Conservation (phyloP, 2,329 filamentous ascomycete genomes). For the Sclerotinia nivalis region DNA sequence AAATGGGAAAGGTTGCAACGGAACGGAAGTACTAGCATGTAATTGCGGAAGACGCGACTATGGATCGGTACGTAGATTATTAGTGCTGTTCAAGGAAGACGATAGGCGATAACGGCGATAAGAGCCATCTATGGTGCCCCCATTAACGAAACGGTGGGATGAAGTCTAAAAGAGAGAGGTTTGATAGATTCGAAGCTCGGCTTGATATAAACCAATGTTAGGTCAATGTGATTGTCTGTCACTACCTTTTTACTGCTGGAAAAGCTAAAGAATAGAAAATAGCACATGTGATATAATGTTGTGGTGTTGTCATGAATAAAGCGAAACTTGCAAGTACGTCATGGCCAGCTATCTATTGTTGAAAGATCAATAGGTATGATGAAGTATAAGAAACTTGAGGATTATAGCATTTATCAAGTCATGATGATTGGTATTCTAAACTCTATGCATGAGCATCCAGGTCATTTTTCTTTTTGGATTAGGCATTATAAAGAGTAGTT, state of each 20-base stretch:
- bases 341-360: too few species aligned
- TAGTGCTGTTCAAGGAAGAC: not conserved
- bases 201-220: too few species aligned
- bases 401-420: not conserved
- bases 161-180: too few species aligned
- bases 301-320: too few species aligned
- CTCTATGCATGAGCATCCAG: slow-evolving; percentile 13
- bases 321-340: too few species aligned
- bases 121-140: not conserved
- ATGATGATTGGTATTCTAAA: slow-evolving; percentile 5
- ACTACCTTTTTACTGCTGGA: too few species aligned
- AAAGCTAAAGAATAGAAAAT: too few species aligned
- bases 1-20: slow-evolving; percentile 6
- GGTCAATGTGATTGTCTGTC: too few species aligned
- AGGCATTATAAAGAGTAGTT: slow-evolving; percentile 12
- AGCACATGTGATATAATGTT: too few species aligned
- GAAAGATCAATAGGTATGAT: too few species aligned
- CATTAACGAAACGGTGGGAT: not conserved
- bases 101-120: slow-evolving; percentile 21
- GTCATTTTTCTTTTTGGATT: not conserved
- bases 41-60: not conserved
- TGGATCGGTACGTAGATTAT: not conserved
- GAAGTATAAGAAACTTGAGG: not conserved
- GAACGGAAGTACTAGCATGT: not conserved
- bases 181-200: too few species aligned